Conservation (phyloP, 2,329 filamentous ascomycete genomes). For the Colletotrichum gloeosporioides region DNA sequence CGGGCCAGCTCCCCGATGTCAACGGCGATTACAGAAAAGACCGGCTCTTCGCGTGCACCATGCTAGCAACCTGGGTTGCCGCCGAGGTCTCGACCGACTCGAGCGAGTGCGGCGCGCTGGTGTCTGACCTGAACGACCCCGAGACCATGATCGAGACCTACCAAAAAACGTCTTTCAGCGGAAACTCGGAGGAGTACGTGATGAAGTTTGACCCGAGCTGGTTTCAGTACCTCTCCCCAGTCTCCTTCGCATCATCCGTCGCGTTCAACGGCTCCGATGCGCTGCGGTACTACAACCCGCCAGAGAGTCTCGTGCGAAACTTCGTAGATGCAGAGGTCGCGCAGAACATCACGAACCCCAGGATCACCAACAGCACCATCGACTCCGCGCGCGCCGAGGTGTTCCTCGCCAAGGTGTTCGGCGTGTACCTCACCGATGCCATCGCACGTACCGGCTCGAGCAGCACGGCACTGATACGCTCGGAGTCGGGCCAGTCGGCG, state of each 20-base stretch:
- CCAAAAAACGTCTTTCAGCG: neutral
- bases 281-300: neutral
- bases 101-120: neutral
- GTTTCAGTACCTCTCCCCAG: neutral
- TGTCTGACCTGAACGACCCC: neutral
- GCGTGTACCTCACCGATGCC: neutral
- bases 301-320: neutral
- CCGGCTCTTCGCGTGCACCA: neutral
- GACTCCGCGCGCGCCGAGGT: neutral
- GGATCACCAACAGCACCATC: neutral
- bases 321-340: neutral
- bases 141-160: neutral
- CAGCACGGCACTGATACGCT: neutral
- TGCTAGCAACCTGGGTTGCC: neutral
- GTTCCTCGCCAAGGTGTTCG: neutral
- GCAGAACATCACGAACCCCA: neutral
- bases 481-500: neutral
- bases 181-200: neutral
- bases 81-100: neutral
- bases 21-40: neutral
- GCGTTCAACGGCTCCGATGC: neutral
- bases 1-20: neutral
- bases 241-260: neutral
- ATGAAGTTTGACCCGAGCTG: neutral
- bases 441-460: neutral